phyloP scores from a whole-genome alignment of 2,329 filamentous ascomycete genomes.

The Neobulgaria alba region DNA sequence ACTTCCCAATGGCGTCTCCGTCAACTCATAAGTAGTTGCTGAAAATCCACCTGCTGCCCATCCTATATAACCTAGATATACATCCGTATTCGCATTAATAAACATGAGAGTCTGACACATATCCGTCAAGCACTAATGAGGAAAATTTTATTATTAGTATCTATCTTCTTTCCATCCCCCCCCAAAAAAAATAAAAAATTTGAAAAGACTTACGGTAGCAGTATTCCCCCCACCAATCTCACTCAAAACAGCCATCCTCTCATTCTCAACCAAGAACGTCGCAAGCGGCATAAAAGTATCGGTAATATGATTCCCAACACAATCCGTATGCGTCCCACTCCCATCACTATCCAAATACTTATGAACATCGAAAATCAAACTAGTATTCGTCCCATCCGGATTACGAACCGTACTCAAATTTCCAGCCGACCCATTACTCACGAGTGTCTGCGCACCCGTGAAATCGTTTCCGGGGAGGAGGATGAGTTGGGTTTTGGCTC shows the following conservation, averaged over 20 bases:
- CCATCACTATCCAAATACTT: constrained; percentile 52
- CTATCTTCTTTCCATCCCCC: not conserved
- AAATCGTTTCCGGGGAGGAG: constrained; percentile 53
- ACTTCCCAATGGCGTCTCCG: constrained; percentile 18
- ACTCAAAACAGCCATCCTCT: constrained; percentile 41
- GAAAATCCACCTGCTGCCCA: constrained; percentile 32
- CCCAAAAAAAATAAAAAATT: not conserved
- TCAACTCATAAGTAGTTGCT: constrained; percentile 15
- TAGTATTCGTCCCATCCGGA: constrained; percentile 46
- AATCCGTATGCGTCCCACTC: constrained; percentile 43
- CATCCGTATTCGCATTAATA: constrained; percentile 29
- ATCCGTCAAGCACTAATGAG: constrained; percentile 13
- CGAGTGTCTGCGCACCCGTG: constrained; percentile 41
- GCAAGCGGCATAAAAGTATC: constrained; percentile 39
- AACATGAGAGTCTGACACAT: constrained; percentile 14
- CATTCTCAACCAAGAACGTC: constrained; percentile 37
- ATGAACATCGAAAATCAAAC: constrained; percentile 50
- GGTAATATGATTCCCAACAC: constrained; percentile 43
- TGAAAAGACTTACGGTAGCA: constrained; percentile 14
- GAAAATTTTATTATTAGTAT: no score
- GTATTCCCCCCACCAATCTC: constrained; percentile 40
- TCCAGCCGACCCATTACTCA: constrained; percentile 41
- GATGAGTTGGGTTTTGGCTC: constrained; percentile 52
- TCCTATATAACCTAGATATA: constrained; percentile 31
- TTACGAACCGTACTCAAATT: constrained; percentile 47